Percentiles rank a stretch among this genome's conserved stretches.
Evolutionary conservation across 2,329 filamentous ascomycete genomes (phyloP).

Genomic region (Xylariaceae sp.): DNA sequence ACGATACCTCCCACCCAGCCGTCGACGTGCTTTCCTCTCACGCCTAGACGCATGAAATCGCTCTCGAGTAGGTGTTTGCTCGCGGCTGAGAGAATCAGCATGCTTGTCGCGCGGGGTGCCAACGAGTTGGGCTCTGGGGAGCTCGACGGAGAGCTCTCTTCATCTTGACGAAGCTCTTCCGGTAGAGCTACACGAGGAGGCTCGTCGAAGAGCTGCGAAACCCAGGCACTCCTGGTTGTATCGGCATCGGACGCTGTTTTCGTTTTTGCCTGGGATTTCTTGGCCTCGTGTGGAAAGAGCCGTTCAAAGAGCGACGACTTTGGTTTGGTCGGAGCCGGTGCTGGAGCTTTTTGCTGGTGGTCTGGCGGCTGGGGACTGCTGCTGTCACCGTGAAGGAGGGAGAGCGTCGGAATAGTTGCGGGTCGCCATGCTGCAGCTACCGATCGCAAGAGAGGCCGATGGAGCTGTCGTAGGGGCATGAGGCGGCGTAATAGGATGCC

Average conservation of each 20-base stretch:
- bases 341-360: not conserved
- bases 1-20: slow-evolving; percentile 69
- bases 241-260: not conserved
- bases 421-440: slow-evolving; percentile 41
- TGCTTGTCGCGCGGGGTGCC: slow-evolving; percentile 34
- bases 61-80: slow-evolving; percentile 65
- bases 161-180: slow-evolving; percentile 12
- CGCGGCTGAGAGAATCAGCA: slow-evolving; percentile 64
- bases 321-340: not conserved
- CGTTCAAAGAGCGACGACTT: slow-evolving; percentile 49
- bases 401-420: slow-evolving; percentile 15
- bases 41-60: slow-evolving; percentile 74
- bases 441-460: slow-evolving; percentile 40
- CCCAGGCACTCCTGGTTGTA: slow-evolving; percentile 27
- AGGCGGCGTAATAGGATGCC: slow-evolving; percentile 35
- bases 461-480: slow-evolving; percentile 44
- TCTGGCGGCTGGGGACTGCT: not conserved
- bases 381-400: slow-evolving; percentile 30
- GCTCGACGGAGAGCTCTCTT: not conserved
- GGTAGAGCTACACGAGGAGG: slow-evolving; percentile 5
- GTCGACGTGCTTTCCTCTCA: slow-evolving; percentile 67
- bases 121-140: not conserved
- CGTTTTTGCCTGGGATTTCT: slow-evolving; percentile 29
- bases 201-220: slow-evolving; percentile 23
- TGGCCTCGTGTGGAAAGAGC: slow-evolving; percentile 60